Evolutionary conservation across 2,329 filamentous ascomycete species (phyloP), one percentile per base, ranked within the genome.

Genomic region (Coniochaeta sp.): DNA sequence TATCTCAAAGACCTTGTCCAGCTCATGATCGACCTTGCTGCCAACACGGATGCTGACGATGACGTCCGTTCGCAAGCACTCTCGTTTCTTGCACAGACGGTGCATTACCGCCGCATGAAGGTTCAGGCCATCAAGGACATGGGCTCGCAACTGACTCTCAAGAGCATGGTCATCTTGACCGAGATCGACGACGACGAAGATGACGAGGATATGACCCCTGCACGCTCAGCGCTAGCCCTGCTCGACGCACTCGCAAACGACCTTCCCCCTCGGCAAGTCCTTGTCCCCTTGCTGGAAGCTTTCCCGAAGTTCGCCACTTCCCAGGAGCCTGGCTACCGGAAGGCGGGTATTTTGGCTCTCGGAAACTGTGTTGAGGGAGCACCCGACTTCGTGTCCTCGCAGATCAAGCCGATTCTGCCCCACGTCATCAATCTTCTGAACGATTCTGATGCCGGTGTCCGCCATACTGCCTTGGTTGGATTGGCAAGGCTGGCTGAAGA

Each of bases 301-400:
- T 89, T 98, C 66, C 88, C 91, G 40, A 84, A 85, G 66, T 97
- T 95, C 71, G 91, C 93, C 66, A 83, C 83, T 67, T 88, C 86
- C 70, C 76, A 82, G 62, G 84, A 96, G 69, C 83, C 92, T 38
- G 87, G 91, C 67, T 89, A 89, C 77, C 88, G 93, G 62, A 90
- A 93, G 75, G 93, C 93, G 59, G 93, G 90, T 75, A 95, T 98
- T 71, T 82, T 98, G 64, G 89, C 93, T 57, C 84, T 99, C 6
- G 93, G 93, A 62, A 96, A 93, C 79, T 93, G 91, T 67, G 93
- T 96, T 59, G 95, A 98, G 79, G 95, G 95, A 67, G 93, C 95
- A 33, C 95, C 95, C 17, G 95, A 99, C 74, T 99, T 98, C 76
- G 92, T 98, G 70, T 91, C 91, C 64, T 96, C 93, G 22, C 95